phyloP scores from a whole-genome alignment of 2,329 filamentous ascomycete species.

The Cladosporium velox region DNA sequence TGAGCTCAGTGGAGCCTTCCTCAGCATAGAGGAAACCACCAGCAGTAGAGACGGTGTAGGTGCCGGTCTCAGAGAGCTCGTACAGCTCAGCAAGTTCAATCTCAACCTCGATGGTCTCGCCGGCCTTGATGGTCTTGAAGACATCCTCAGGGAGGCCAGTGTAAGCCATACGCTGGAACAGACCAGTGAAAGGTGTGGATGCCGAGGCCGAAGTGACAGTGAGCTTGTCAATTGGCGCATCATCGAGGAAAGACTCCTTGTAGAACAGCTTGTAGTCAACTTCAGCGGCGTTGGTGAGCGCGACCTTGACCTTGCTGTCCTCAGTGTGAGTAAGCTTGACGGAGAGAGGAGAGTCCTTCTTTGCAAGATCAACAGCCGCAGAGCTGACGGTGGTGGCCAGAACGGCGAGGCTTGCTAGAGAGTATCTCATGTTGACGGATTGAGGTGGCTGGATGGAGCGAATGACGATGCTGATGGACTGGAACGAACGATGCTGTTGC shows the following conservation, averaged over 20 bases:
- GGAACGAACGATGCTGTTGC: conserved; percentile 13
- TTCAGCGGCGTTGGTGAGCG: conserved; percentile 31
- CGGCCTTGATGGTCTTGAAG: conserved; percentile 52
- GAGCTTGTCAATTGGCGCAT: conserved; percentile 32
- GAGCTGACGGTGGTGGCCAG: conserved; percentile 25
- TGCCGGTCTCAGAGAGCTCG: conserved; percentile 21
- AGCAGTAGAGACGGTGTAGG: conserved; percentile 56
- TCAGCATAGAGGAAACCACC: conserved; percentile 61
- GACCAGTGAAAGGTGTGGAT: conserved; percentile 51
- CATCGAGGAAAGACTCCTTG: conserved; percentile 33
- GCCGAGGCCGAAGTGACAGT: conserved; percentile 25
- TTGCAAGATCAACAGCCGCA: conserved; percentile 29
- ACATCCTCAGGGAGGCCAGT: conserved; percentile 49
- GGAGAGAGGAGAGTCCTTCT: conserved; percentile 29
- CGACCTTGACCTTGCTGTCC: conserved; percentile 32
- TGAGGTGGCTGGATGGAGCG: conserved; percentile 2
- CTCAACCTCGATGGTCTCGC: conserved; percentile 53
- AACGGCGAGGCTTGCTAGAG: conserved; percentile 19
- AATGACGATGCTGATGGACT: background rate
- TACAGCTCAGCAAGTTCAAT: conserved; percentile 61
- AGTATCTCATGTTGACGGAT: conserved; percentile 16
- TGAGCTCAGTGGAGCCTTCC: conserved; percentile 54
- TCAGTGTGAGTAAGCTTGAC: conserved; percentile 27
- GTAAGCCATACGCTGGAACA: conserved; percentile 54
- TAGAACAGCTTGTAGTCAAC: conserved; percentile 32